Conservation (phyloP, 805 yeast genomes). For the Torulaspora franciscae region DNA sequence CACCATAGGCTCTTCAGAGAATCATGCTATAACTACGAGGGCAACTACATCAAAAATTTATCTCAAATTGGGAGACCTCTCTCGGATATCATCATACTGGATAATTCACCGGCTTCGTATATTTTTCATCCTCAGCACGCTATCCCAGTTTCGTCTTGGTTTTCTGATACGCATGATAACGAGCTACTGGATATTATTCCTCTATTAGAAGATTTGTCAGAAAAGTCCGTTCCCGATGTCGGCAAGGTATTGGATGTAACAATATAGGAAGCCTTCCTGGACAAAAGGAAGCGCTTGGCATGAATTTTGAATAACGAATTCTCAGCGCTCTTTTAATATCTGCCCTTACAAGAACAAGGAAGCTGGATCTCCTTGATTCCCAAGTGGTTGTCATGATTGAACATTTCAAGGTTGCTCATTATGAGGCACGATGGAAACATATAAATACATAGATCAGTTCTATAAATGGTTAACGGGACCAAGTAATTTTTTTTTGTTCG, state of each 20-base stretch:
- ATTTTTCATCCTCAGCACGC: constrained; percentile 97
- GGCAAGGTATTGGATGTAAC: constrained; percentile 77
- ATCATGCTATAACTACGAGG: constrained; percentile 88
- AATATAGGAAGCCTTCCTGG: constrained; percentile 17
- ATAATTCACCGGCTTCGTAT: constrained; percentile 97
- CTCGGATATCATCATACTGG: constrained; percentile 79
- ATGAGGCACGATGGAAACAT: constrained; percentile 1
- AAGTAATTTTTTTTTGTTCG: not conserved
- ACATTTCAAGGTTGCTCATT: constrained; percentile 1
- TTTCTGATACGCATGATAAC: constrained; percentile 95
- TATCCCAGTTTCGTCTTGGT: constrained; percentile 96
- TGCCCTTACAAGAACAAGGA: constrained; percentile 13
- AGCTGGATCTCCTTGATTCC: constrained; percentile 24
- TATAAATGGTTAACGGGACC: constrained; percentile 8
- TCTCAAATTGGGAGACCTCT: constrained; percentile 93
- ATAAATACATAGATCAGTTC: constrained; percentile 10
- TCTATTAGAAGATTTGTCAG: constrained; percentile 77
- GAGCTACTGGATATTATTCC: constrained; percentile 91
- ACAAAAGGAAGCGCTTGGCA: not conserved
- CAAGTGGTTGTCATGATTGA: not conserved
- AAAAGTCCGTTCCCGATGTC: constrained; percentile 72
- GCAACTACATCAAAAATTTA: constrained; percentile 89
- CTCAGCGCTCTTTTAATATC: not conserved
- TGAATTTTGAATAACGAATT: not conserved
- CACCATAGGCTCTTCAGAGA: constrained; percentile 94